These are phyloP conservation scores for Hypoxylon sp. DNA, from an alignment of 2,329 filamentous ascomycete genomes.

Conservation along the genomic window DNA sequence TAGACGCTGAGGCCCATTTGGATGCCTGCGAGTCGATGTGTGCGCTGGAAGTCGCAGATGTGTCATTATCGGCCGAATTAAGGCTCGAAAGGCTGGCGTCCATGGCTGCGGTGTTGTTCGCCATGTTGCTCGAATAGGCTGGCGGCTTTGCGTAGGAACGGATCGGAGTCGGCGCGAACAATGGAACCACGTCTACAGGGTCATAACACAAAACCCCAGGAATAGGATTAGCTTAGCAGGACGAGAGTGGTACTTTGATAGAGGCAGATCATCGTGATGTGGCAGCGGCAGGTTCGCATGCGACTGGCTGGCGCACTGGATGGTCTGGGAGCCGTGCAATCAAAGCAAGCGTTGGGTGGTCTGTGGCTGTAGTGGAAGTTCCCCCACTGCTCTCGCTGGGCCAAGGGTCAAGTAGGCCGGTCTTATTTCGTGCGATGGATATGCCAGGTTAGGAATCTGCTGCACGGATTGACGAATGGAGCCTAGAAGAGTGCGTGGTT, in stretches of 20 bases:
- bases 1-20: slow-evolving; percentile 51
- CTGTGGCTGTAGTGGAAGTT: slow-evolving; percentile 5
- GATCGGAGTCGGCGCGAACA: slow-evolving; percentile 40
- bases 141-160: slow-evolving; percentile 30
- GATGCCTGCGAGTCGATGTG: slow-evolving; percentile 50
- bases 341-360: slow-evolving; percentile 10
- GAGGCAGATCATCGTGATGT: slow-evolving; percentile 49
- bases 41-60: slow-evolving; percentile 49
- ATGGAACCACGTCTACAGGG: slow-evolving; percentile 47
- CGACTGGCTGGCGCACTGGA: slow-evolving; percentile 38
- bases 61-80: slow-evolving; percentile 50
- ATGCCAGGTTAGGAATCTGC: slow-evolving; percentile 29
- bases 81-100: slow-evolving; percentile 51
- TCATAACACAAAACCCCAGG: slow-evolving; percentile 44
- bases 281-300: slow-evolving; percentile 43
- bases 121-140: slow-evolving; percentile 44
- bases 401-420: slow-evolving; percentile 8
- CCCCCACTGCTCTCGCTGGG: slow-evolving; percentile 24
- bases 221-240: slow-evolving; percentile 46
- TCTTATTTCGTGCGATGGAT: slow-evolving; percentile 26
- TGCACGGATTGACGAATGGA: slow-evolving; percentile 38
- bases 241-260: slow-evolving; percentile 41
- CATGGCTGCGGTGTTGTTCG: slow-evolving; percentile 47
- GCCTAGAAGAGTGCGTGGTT: slow-evolving; percentile 20
- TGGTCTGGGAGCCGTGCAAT: slow-evolving; percentile 25